Percentiles rank a stretch among this genome's conserved stretches.
These are phyloP conservation scores for Trichoderma gracile DNA, from an alignment of 2,329 filamentous ascomycete genomes.

Conservation along the genomic window DNA sequence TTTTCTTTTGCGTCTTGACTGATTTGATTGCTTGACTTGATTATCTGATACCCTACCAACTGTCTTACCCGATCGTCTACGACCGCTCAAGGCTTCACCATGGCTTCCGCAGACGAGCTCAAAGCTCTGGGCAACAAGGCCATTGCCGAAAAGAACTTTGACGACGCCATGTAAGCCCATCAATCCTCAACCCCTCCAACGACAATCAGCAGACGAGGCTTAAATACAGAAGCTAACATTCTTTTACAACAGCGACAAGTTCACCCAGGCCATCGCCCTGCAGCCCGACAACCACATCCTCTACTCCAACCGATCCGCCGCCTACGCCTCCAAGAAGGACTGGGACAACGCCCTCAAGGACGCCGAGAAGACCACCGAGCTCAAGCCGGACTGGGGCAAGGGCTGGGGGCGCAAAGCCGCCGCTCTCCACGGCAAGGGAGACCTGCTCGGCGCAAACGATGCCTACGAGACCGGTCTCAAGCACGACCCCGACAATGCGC, in stretches of 20 bases:
- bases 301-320: conserved; percentile 93
- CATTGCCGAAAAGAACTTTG: conserved; percentile 95
- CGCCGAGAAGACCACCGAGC: conserved; percentile 86
- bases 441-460: conserved; percentile 81
- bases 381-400: conserved; percentile 98
- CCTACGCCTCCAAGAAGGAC: conserved; percentile 84
- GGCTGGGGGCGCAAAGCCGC: conserved; percentile 93
- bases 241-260: conserved; percentile 69
- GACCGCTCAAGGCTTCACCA: conserved; percentile 34
- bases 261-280: conserved; percentile 86
- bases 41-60: neutral
- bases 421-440: conserved; percentile 82
- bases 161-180: conserved; percentile 81
- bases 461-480: conserved; percentile 95
- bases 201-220: neutral
- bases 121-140: conserved; percentile 99
- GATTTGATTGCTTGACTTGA: neutral
- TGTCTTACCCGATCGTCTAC: neutral
- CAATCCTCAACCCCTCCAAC: neutral
- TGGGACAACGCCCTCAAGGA: conserved; percentile 84
- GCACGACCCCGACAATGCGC: conserved; percentile 85
- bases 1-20: conserved; percentile 13
- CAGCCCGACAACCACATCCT: conserved; percentile 93
- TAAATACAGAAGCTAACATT: neutral
- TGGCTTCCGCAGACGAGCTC: conserved; percentile 72